Conservation (phyloP, 2,329 filamentous ascomycete species). For the Diaporthe caulivora region DNA sequence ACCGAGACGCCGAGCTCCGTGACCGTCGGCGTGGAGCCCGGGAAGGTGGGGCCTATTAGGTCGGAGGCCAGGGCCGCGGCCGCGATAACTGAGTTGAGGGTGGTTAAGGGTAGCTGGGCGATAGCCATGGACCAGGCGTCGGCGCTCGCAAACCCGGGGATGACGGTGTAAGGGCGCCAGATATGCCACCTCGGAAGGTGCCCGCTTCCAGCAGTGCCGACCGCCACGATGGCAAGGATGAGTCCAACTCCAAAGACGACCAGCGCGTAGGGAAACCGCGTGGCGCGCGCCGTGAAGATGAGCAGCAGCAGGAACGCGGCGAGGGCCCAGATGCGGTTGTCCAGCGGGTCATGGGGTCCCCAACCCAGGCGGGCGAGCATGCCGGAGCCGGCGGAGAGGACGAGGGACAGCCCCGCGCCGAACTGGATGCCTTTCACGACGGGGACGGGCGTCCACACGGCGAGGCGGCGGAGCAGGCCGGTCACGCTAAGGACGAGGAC, state of each 20-base stretch:
- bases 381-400: constrained; percentile 79
- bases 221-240: constrained; percentile 67
- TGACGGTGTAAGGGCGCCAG: constrained; percentile 70
- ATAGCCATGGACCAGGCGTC: constrained; percentile 72
- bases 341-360: constrained; percentile 71
- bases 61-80: constrained; percentile 84
- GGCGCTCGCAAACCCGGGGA: constrained; percentile 53
- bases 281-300: constrained; percentile 73
- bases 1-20: constrained; percentile 87
- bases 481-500: constrained; percentile 84
- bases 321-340: constrained; percentile 85
- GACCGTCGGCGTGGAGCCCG: constrained; percentile 70
- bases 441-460: constrained; percentile 81
- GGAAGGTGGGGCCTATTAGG: constrained; percentile 74
- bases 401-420: constrained; percentile 86
- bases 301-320: constrained; percentile 78
- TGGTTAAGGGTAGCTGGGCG: constrained; percentile 90
- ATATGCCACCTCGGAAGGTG: constrained; percentile 65
- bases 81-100: constrained; percentile 92
- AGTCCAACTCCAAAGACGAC: constrained; percentile 78
- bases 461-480: constrained; percentile 81
- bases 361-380: constrained; percentile 78
- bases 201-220: constrained; percentile 45
- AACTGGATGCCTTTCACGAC: constrained; percentile 96
- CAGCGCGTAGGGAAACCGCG: constrained; percentile 81